Evolutionary conservation across 2,329 filamentous ascomycete species (phyloP).

Genomic region (Aspergillus arachidicola): DNA sequence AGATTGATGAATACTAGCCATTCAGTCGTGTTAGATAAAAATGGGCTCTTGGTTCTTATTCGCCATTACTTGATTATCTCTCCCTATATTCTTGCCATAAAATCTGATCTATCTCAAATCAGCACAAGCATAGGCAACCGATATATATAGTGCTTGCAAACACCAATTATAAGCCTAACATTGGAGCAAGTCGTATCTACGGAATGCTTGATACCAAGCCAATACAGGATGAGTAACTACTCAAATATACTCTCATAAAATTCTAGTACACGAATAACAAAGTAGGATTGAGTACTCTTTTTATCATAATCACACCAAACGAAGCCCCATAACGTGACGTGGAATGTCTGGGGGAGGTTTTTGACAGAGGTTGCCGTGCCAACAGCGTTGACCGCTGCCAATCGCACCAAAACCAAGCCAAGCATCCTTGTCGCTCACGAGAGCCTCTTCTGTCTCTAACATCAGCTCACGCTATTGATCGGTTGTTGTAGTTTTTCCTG

Average conservation of each 20-base stretch:
- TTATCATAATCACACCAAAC: background rate
- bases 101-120: background rate
- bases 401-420: conserved; percentile 19
- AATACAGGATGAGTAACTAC: background rate
- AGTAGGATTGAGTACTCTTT: background rate
- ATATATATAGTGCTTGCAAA: background rate
- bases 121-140: too few relatives aligned
- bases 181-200: too few relatives aligned
- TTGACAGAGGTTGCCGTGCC: conserved; percentile 27
- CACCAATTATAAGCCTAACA: too few relatives aligned
- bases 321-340: background rate
- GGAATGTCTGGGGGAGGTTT: background rate
- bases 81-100: background rate
- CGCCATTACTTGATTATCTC: background rate
- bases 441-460: conserved; percentile 3
- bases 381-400: conserved; percentile 20
- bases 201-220: background rate
- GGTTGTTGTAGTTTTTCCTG: conserved; percentile 13
- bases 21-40: background rate
- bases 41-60: background rate
- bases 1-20: background rate
- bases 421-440: conserved; percentile 13
- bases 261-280: background rate
- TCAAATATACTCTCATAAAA: background rate
- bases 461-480: background rate